A percentile compares a stretch with the other conserved stretches of the same genome.
phyloP scores from a whole-genome alignment of 2,329 filamentous ascomycete species.

The Tolypocladium capitatum region DNA sequence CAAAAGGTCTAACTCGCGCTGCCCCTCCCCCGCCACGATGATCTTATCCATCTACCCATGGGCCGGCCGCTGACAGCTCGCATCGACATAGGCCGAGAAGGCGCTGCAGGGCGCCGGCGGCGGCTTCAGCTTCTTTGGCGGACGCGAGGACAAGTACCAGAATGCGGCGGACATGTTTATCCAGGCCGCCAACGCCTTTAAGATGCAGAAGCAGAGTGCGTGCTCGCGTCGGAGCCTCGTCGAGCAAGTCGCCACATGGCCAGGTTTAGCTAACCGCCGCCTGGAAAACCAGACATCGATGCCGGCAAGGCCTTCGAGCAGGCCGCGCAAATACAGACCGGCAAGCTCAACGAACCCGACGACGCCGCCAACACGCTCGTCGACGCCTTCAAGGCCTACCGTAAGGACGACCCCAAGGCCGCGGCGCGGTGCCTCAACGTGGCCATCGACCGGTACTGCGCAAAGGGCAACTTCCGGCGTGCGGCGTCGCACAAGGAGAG shows the following conservation, averaged over 20 bases:
- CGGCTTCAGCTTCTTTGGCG: constrained; percentile 84
- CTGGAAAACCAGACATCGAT: constrained; percentile 50
- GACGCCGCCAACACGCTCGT: constrained; percentile 80
- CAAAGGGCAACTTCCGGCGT: constrained; percentile 79
- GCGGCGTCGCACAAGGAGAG: constrained; percentile 87
- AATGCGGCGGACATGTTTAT: constrained; percentile 77
- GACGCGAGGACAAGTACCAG: constrained; percentile 77
- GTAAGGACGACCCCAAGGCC: constrained; percentile 70
- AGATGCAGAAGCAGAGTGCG: constrained; percentile 72
- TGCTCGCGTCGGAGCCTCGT: constrained; percentile 1
- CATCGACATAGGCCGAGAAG: constrained; percentile 64
- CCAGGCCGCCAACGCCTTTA: constrained; percentile 83
- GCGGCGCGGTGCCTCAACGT: constrained; percentile 68
- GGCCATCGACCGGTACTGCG: constrained; percentile 75
- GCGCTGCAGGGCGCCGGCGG: constrained; percentile 57
- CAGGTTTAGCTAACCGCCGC: neutral
- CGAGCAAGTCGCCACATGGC: neutral
- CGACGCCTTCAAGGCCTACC: constrained; percentile 92
- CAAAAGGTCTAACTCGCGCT: constrained; percentile 47
- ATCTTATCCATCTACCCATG: neutral
- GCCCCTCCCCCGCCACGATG: constrained; percentile 1
- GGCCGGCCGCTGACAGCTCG: neutral
- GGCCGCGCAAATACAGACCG: constrained; percentile 67
- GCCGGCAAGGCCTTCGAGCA: constrained; percentile 78
- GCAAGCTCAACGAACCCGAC: constrained; percentile 78